phyloP scores from a whole-genome alignment of 2,329 filamentous ascomycete genomes.

The Phaeomoniella chlamydospora region DNA sequence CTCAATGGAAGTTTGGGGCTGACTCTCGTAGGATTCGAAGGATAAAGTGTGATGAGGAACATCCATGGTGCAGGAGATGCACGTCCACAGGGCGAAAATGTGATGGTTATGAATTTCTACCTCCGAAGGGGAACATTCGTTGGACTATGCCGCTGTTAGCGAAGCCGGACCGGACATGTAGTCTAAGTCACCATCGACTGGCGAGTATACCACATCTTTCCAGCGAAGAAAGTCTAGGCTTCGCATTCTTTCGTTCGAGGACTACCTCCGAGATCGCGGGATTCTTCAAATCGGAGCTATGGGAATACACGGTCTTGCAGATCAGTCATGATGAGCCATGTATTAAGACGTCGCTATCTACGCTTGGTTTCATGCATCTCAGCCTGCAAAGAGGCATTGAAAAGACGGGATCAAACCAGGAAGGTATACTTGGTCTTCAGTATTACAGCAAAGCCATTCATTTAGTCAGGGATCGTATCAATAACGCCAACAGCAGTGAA shows the following conservation, averaged over 20 bases:
- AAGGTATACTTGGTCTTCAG: conserved; percentile 18
- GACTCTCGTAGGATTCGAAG: conserved; percentile 11
- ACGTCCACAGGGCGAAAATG: conserved; percentile 19
- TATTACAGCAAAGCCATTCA: conserved; percentile 27
- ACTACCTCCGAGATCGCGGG: conserved; percentile 19
- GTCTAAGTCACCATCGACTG: background rate
- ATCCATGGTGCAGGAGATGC: conserved; percentile 21
- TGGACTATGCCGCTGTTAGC: background rate
- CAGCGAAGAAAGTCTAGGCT: conserved; percentile 10
- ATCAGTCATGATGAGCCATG: conserved; percentile 23
- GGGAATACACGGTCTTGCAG: conserved; percentile 24
- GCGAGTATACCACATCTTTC: background rate
- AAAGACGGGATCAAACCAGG: conserved; percentile 5
- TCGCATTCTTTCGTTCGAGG: conserved; percentile 16
- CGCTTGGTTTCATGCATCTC: conserved; percentile 22
- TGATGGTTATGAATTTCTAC: conserved; percentile 29
- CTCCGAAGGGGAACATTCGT: conserved; percentile 18
- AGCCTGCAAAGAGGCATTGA: background rate
- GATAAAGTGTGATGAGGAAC: conserved; percentile 23
- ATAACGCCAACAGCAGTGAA: conserved; percentile 9
- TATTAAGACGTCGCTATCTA: conserved; percentile 26
- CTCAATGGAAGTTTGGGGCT: background rate
- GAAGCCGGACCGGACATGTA: background rate
- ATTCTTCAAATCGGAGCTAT: conserved; percentile 20
- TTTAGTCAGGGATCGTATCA: conserved; percentile 16